These are phyloP conservation scores for Omphalotus guepiniiformis DNA, from an alignment of 768 basidiomycete genomes.

Conservation along the genomic window DNA sequence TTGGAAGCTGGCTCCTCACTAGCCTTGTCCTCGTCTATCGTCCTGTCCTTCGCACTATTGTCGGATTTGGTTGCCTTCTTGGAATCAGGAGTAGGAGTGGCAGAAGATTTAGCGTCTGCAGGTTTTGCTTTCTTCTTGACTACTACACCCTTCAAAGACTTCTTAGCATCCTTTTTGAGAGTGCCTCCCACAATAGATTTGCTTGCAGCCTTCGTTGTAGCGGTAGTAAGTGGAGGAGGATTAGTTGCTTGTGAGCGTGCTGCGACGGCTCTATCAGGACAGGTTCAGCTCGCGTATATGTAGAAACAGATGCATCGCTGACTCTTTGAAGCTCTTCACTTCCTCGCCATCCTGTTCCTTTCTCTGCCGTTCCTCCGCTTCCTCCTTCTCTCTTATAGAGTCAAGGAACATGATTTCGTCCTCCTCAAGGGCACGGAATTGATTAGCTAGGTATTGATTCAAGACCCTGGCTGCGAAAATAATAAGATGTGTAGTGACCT, in stretches of 20 bases:
- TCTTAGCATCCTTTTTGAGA: slow-evolving; percentile 62
- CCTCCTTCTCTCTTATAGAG: slow-evolving; percentile 70
- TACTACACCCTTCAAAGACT: slow-evolving; percentile 67
- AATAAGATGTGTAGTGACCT: slow-evolving; percentile 19
- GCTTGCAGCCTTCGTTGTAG: slow-evolving; percentile 29
- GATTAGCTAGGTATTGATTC: slow-evolving; percentile 53
- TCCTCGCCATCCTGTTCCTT: slow-evolving; percentile 77
- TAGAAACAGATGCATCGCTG: slow-evolving; percentile 17
- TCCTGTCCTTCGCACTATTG: slow-evolving; percentile 12
- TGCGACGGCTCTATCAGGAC: slow-evolving; percentile 54
- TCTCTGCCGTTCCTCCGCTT: slow-evolving; percentile 71
- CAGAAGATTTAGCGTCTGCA: slow-evolving; percentile 16
- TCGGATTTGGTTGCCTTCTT: slow-evolving; percentile 14
- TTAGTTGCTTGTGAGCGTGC: slow-evolving; percentile 49
- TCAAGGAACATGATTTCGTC: slow-evolving; percentile 90
- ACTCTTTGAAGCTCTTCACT: slow-evolving; percentile 77
- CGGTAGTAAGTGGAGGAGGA: slow-evolving; percentile 25
- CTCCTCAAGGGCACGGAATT: slow-evolving; percentile 85
- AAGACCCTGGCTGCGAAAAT: neutral
- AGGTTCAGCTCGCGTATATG: slow-evolving; percentile 2
- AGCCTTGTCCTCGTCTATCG: slow-evolving; percentile 18
- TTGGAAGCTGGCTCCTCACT: slow-evolving; percentile 44
- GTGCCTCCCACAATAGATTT: slow-evolving; percentile 26
- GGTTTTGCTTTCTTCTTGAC: slow-evolving; percentile 71
- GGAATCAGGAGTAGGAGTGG: slow-evolving; percentile 14